Conservation (phyloP, 495 filamentous ascomycete species). For the Penicillium silybi region DNA sequence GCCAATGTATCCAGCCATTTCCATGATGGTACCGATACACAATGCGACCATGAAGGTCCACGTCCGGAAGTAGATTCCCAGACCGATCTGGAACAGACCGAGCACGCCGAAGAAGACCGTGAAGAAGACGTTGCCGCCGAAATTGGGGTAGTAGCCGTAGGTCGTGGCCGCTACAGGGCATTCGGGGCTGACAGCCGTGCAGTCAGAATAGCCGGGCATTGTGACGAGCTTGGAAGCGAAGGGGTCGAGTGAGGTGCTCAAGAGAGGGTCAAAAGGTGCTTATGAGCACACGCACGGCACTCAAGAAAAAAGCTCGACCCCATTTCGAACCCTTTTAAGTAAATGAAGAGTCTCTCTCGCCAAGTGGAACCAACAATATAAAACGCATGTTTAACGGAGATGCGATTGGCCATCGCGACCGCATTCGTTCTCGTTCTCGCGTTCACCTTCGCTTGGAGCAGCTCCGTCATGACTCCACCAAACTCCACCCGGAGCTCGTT, state of each 20-base stretch:
- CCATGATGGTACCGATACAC: constrained; percentile 42
- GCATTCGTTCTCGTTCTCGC: constrained; percentile 27
- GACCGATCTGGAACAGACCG: constrained; percentile 39
- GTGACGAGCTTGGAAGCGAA: neutral
- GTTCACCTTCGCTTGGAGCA: constrained; percentile 6
- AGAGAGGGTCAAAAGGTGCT: neutral
- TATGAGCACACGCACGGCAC: neutral
- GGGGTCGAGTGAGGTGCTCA: neutral
- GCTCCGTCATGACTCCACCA: neutral
- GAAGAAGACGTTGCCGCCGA: constrained; percentile 61
- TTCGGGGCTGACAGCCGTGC: constrained; percentile 32
- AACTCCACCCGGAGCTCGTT: constrained; percentile 2
- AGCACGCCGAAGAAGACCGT: constrained; percentile 51
- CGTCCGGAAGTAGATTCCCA: constrained; percentile 55
- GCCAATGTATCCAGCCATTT: constrained; percentile 56
- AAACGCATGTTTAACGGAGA: no score
- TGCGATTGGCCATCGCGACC: constrained; percentile 29
- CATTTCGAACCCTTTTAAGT: neutral
- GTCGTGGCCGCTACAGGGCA: constrained; percentile 61
- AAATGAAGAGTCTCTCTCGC: neutral
- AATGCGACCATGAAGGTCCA: constrained; percentile 58
- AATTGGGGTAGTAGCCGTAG: constrained; percentile 64
- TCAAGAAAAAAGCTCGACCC: neutral
- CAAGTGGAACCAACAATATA: no score
- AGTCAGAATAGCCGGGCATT: constrained; percentile 40